Percentiles rank a stretch among this genome's conserved stretches.
phyloP scores from a whole-genome alignment of 2,329 filamentous ascomycete genomes.

The Aspergillus melleus region DNA sequence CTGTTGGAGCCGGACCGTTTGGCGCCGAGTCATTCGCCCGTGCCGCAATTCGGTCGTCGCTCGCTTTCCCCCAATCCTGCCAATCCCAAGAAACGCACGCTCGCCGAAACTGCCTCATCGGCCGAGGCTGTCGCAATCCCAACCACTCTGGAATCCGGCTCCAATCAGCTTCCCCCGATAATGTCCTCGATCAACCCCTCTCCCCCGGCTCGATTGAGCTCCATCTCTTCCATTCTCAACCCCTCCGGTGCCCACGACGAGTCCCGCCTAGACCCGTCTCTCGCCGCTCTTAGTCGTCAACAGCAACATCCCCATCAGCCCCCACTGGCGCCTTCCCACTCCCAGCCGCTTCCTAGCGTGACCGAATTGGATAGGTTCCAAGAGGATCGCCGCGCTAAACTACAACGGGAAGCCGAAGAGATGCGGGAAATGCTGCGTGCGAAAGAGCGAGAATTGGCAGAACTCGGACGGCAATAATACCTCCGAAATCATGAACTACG shows the following conservation, averaged over 20 bases:
- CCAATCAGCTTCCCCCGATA: slow-evolving; percentile 41
- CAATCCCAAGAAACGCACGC: slow-evolving; percentile 38
- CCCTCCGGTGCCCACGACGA: slow-evolving; percentile 44
- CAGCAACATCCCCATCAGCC: slow-evolving; percentile 32
- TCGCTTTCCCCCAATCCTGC: slow-evolving; percentile 33
- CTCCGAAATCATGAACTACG: neutral
- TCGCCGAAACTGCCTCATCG: slow-evolving; percentile 32
- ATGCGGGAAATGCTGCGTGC: slow-evolving; percentile 72
- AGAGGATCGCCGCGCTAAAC: slow-evolving; percentile 62
- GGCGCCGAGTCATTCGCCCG: slow-evolving; percentile 25
- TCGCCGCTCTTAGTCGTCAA: slow-evolving; percentile 32
- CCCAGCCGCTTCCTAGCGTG: slow-evolving; percentile 32
- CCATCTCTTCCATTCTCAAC: slow-evolving; percentile 75
- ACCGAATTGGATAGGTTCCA: slow-evolving; percentile 55
- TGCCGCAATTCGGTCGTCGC: slow-evolving; percentile 31
- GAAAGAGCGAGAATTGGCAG: slow-evolving; percentile 72
- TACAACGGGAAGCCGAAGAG: slow-evolving; percentile 71
- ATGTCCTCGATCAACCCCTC: slow-evolving; percentile 36
- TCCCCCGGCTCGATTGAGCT: slow-evolving; percentile 64
- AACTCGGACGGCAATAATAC: slow-evolving; percentile 38
- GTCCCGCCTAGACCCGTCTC: slow-evolving; percentile 43
- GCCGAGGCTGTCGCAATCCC: slow-evolving; percentile 28
- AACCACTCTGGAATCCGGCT: slow-evolving; percentile 34
- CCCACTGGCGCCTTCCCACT: slow-evolving; percentile 19
- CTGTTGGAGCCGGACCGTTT: slow-evolving; percentile 33